These are phyloP conservation scores for Recurvomyces mirabilis DNA, from an alignment of 495 filamentous ascomycete genomes.

Conservation along the genomic window DNA sequence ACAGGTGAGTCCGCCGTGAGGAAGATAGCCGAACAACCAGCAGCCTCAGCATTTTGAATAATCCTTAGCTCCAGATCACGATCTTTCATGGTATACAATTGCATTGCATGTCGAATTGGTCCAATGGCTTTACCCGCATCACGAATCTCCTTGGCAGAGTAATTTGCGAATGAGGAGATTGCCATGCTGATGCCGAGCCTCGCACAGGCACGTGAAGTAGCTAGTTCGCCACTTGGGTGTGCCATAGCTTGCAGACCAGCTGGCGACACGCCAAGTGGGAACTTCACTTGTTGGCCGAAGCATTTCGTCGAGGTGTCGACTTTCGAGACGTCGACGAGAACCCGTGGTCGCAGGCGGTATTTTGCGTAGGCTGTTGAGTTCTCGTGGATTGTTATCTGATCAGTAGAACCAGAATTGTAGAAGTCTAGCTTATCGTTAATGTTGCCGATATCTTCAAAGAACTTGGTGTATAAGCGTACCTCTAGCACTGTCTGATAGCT, in stretches of 20 bases:
- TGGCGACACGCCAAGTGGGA: conserved; percentile 36
- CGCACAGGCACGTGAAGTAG: conserved; percentile 35
- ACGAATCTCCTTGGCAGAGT: conserved; percentile 42
- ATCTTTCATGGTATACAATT: conserved; percentile 36
- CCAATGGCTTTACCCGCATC: conserved; percentile 24
- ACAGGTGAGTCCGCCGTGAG: conserved; percentile 25
- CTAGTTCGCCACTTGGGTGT: conserved; percentile 40
- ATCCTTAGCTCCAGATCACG: conserved; percentile 26
- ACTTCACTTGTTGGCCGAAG: conserved; percentile 31
- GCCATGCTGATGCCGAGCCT: conserved; percentile 40
- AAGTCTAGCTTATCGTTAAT: conserved; percentile 30
- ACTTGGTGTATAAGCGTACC: conserved; percentile 11
- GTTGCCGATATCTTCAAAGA: background rate
- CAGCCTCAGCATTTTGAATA: conserved; percentile 30
- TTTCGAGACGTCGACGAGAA: conserved; percentile 41
- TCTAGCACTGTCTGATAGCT: conserved; percentile 20
- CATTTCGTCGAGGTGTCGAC: conserved; percentile 40
- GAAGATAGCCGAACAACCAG: conserved; percentile 24
- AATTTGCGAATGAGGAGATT: conserved; percentile 44
- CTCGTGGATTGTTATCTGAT: conserved; percentile 34
- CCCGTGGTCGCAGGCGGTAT: conserved; percentile 45
- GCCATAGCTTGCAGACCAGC: conserved; percentile 38
- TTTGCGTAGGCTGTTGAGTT: conserved; percentile 24
- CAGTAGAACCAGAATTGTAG: conserved; percentile 38
- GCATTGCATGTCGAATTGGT: conserved; percentile 38